These are phyloP conservation scores for Aspergillus sp. DNA, from an alignment of 2,329 filamentous ascomycete genomes.

Conservation along the genomic window DNA sequence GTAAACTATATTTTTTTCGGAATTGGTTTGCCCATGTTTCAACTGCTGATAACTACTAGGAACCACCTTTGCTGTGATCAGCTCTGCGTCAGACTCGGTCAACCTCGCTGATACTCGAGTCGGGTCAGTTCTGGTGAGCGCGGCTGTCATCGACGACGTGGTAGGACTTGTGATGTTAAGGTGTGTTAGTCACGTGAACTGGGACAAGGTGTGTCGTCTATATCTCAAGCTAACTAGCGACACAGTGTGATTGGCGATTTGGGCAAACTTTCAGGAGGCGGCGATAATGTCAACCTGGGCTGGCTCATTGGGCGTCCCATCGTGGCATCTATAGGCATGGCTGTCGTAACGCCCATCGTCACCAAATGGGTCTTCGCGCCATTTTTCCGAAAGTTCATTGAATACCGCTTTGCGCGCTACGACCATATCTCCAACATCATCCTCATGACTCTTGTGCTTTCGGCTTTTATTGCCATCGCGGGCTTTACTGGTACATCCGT, in stretches of 20 bases:
- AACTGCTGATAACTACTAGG: conserved; percentile 7
- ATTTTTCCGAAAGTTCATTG: conserved; percentile 28
- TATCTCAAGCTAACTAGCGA: not conserved
- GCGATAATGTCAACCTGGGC: conserved; percentile 21
- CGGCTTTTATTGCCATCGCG: conserved; percentile 27
- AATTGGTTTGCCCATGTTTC: not conserved
- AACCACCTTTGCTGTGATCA: conserved; percentile 26
- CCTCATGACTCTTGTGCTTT: conserved; percentile 30
- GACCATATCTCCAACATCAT: conserved; percentile 30
- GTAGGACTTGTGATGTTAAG: conserved; percentile 37
- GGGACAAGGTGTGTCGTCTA: not conserved
- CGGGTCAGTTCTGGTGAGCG: conserved; percentile 42
- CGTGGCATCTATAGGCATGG: conserved; percentile 32
- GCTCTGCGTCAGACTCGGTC: conserved; percentile 26
- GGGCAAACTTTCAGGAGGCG: conserved; percentile 10
- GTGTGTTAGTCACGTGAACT: conserved; percentile 7
- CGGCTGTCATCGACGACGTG: conserved; percentile 45
- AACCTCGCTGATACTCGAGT: conserved; percentile 41
- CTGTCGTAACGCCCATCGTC: conserved; percentile 29
- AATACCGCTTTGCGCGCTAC: conserved; percentile 27
- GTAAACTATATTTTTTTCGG: conserved; percentile 4
- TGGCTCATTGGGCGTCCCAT: conserved; percentile 37
- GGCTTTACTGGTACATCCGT: conserved; percentile 34
- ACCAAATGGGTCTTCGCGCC: conserved; percentile 37
- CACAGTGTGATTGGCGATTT: conserved; percentile 31